Conservation (phyloP, 345 rosid genomes). For the Crucihimalaya himalaica region DNA sequence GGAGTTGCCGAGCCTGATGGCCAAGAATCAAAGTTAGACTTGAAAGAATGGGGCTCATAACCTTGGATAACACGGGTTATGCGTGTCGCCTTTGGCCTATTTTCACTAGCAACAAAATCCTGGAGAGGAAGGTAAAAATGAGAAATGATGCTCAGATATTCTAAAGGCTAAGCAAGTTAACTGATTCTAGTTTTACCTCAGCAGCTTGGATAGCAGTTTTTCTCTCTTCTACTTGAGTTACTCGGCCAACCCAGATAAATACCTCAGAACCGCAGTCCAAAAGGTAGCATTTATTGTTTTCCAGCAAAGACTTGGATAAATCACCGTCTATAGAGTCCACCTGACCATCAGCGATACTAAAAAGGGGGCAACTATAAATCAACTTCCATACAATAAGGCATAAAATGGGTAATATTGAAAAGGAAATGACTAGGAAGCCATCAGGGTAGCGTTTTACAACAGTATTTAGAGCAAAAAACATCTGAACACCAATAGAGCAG, state of each 20-base stretch:
- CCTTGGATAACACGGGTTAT: slow-evolving; percentile 87
- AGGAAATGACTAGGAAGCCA: neutral
- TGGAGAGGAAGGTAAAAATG: slow-evolving; percentile 46
- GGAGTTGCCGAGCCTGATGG: slow-evolving; percentile 82
- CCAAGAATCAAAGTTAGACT: slow-evolving; percentile 94
- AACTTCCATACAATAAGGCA: neutral
- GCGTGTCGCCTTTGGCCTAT: slow-evolving; percentile 83
- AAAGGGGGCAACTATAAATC: slow-evolving; percentile 14
- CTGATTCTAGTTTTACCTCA: slow-evolving; percentile 61
- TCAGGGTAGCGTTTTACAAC: neutral
- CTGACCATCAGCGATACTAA: slow-evolving; percentile 69
- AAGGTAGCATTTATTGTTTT: slow-evolving; percentile 79
- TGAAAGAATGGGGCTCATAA: slow-evolving; percentile 88
- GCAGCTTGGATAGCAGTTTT: slow-evolving; percentile 81
- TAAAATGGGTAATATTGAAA: neutral
- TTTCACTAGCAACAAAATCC: slow-evolving; percentile 77
- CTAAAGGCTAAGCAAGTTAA: slow-evolving; percentile 11
- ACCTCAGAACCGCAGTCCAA: slow-evolving; percentile 86
- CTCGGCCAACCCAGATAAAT: slow-evolving; percentile 98
- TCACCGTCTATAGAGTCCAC: slow-evolving; percentile 64
- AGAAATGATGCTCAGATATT: slow-evolving; percentile 28
- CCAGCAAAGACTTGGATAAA: slow-evolving; percentile 76
- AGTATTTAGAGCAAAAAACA: slow-evolving; percentile 12
- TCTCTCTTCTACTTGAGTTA: slow-evolving; percentile 95
- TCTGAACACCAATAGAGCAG: neutral